These are phyloP conservation scores for Penicillium taxi DNA, from an alignment of 495 filamentous ascomycete genomes.

Conservation along the genomic window DNA sequence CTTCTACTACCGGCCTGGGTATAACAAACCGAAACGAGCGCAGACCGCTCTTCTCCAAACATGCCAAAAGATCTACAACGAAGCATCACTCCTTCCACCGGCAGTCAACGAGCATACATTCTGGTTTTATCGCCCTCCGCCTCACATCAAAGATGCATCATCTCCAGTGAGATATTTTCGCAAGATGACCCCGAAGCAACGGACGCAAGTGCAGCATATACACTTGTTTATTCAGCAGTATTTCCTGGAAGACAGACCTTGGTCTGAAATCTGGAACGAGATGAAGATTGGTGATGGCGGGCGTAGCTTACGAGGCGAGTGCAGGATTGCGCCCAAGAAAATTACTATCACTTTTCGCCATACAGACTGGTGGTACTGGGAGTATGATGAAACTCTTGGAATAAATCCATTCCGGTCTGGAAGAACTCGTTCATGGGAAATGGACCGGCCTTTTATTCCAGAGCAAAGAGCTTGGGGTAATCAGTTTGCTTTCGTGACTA, in stretches of 20 bases:
- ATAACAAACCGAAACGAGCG: constrained; percentile 13
- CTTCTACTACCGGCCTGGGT: constrained; percentile 14
- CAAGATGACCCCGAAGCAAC: constrained; percentile 10
- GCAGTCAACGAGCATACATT: constrained; percentile 14
- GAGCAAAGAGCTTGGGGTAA: not conserved
- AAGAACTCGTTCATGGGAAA: constrained; percentile 4
- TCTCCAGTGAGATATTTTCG: constrained; percentile 6
- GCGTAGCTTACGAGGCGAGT: not conserved
- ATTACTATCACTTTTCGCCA: constrained; percentile 12
- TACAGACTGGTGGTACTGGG: constrained; percentile 13
- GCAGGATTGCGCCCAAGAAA: constrained; percentile 8
- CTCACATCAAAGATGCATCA: constrained; percentile 9
- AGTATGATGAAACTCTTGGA: constrained; percentile 9
- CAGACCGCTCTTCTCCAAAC: constrained; percentile 13
- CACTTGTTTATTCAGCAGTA: constrained; percentile 11
- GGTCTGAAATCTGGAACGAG: constrained; percentile 2
- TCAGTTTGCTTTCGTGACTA: constrained; percentile 1
- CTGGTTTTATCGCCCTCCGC: constrained; percentile 12
- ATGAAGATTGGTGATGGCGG: not conserved
- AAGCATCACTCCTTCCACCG: constrained; percentile 14
- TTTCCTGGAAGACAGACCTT: constrained; percentile 6
- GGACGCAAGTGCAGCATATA: constrained; percentile 6
- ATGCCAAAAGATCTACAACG: constrained; percentile 13
- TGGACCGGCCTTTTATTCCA: not conserved
- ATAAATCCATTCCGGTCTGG: constrained; percentile 10